Evolutionary conservation across 192 early-diverging fungal species (phyloP), one percentile per base, ranked within the genome.

Genomic region (Spinellus fusiger): DNA sequence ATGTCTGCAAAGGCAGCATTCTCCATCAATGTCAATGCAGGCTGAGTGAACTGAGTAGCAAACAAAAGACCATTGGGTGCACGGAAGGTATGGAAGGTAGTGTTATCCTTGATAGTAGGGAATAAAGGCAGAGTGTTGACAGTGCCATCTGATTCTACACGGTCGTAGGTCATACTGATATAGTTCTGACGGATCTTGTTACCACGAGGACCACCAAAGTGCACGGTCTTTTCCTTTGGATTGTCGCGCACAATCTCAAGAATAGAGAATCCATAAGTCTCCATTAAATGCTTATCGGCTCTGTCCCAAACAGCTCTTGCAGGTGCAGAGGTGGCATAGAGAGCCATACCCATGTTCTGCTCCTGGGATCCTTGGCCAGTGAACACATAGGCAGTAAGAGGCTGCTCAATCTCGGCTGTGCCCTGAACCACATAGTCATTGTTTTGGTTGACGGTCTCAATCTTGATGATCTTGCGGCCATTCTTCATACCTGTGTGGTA

Each of bases 311-410:
- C 80, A 25, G 84, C 82, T 66, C 86, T 88, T 28, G 94, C 93
- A 66, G 89, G 76, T 49, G 86, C 74, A 1, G 92, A 94, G 37
- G 83, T 82, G 23, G 72, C 81, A 65, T 94, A 97, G 18, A 97
- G 84, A 40, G 89, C 90, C 92, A 94, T 97, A 54, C 92, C 93
- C 94, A 97, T 97, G 54, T 93, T 92, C 34, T 84, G 79, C 75
- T 94, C 92, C 74, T 97, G 94, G 59, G 94, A 93, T 74, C 94
- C 94, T 71, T 97, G 94, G 40, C 94, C 94, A 53, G 94, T 97
- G 69, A 97, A 97, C 12, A 94, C 91, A 67, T 92, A 97, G 54
- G 86, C 86, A 26, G 93, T 93, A 55, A 83, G 79, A 27, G 91
- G 87, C 77, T 97, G 95, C 63, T 94, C 90, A 44, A 97, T 92